Conservation (phyloP, 1,284 basidiomycete species). For the Sporisorium reilianum region DNA sequence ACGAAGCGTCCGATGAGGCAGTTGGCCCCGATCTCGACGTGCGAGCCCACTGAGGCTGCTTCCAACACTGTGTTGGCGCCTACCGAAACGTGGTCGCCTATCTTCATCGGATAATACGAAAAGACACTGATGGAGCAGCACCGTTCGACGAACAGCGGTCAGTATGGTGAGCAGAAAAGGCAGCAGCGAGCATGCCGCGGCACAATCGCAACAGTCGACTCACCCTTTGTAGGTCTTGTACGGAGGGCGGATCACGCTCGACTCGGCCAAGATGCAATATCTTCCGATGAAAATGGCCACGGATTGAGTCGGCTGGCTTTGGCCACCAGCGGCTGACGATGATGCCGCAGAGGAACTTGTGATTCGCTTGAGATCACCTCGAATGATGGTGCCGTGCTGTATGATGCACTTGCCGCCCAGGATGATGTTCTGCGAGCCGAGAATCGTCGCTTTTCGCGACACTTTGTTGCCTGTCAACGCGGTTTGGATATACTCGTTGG, state of each 20-base stretch:
- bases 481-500: conserved; percentile 63
- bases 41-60: conserved; percentile 91
- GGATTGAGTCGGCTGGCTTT: conserved; percentile 65
- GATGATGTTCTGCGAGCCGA: conserved; percentile 95
- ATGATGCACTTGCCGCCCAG: conserved; percentile 98
- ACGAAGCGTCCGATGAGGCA: conserved; percentile 96
- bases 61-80: conserved; percentile 88
- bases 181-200: no score
- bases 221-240: conserved; percentile 76
- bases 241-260: conserved; percentile 80
- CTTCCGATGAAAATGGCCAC: conserved; percentile 92
- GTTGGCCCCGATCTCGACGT: conserved; percentile 94
- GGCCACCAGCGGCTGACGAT: conserved; percentile 69
- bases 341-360: conserved; percentile 83
- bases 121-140: conserved; percentile 73
- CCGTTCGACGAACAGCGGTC: neutral
- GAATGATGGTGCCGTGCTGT: conserved; percentile 84
- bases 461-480: conserved; percentile 89
- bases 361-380: conserved; percentile 79
- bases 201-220: conserved; percentile 40
- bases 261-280: conserved; percentile 91
- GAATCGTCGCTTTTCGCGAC: conserved; percentile 89
- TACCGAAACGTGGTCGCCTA: conserved; percentile 93
- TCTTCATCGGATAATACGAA: conserved; percentile 98
- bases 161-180: neutral